Base-by-base conservation (phyloP, 139 green algal species). In the Nannochloris sp. region DNA sequence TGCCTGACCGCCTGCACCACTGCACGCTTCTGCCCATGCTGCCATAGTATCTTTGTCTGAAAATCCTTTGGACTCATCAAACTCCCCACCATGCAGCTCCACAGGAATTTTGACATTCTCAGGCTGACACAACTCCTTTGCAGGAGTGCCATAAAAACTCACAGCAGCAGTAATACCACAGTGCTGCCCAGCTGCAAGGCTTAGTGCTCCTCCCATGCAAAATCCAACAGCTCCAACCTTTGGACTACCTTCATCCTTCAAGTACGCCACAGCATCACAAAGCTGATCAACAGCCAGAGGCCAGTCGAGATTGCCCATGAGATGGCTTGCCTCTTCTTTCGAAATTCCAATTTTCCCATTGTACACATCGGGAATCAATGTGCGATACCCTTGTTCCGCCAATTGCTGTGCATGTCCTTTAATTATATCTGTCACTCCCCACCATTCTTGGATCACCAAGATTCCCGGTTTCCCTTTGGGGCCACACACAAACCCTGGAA, bases 161-260 rank as follows among this genome's bases (percentile, higher is more conserved):
- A 50, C 80, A 0, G 71, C 78, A 18, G 44, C 57, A 4, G 80
- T 62, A 6, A 88, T 46, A 12, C 57, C 69, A 1, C 68, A 69
- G n/a, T 87, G 70, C 65, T 88, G 71, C 0, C 78, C 76, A 2
- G 76, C 78, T 1, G 75, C 66, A 27, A 89, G 76, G 1, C 59
- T 70, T 15, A 91, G 68, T 1, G 83, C 78, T 14, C 84, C 84
- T 34, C 85, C 85, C 81, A 88, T 90, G 71, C 81, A 90, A 71
- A 88, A 88, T 8, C 84, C 84, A 18, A 78, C 74, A 23, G 66
- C 37, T 60, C 24, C 29, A 24, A 78, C 70, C 78, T 83, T 78
- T 36, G 31, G 62, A n/a, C 70, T 58, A 1, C 65, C 76, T 24
- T 70, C 66, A 11, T 64, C 29, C 5, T 61, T 57, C 27, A 91